These are phyloP conservation scores for Chaetomium sp. DNA, from an alignment of 2,329 filamentous ascomycete species.

Conservation along the genomic window DNA sequence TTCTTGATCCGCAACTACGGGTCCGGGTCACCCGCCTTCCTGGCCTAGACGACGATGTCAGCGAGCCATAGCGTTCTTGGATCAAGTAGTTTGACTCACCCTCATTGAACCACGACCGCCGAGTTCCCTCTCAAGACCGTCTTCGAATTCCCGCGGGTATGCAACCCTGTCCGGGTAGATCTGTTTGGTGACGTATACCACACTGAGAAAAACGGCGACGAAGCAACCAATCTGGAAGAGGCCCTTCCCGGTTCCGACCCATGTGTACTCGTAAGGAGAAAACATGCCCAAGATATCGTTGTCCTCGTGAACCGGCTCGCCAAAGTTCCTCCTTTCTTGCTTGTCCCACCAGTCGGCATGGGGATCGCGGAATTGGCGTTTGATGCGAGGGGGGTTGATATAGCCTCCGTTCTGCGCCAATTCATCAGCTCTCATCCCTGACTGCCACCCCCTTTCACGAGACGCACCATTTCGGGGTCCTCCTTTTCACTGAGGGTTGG, in stretches of 20 bases:
- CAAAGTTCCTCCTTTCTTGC: conserved; percentile 94
- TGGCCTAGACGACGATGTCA: conserved; percentile 37
- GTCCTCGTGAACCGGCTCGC: conserved; percentile 94
- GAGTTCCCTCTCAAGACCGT: conserved; percentile 66
- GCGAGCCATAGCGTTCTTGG: background rate
- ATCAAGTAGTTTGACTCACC: conserved; percentile 45
- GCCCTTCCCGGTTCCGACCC: conserved; percentile 65
- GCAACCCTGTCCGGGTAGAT: conserved; percentile 67
- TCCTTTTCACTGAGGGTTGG: conserved; percentile 49
- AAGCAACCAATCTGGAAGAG: conserved; percentile 63
- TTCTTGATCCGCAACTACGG: conserved; percentile 32
- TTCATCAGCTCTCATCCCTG: conserved; percentile 18
- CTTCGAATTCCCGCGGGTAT: conserved; percentile 64
- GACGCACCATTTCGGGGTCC: conserved; percentile 58
- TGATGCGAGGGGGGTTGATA: conserved; percentile 70
- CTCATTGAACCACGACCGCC: conserved; percentile 61
- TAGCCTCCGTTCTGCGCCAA: conserved; percentile 69
- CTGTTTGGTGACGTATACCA: conserved; percentile 61
- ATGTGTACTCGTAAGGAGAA: conserved; percentile 82
- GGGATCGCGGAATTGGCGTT: conserved; percentile 89
- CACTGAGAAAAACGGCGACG: conserved; percentile 53
- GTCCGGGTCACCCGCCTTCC: conserved; percentile 48
- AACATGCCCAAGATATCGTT: conserved; percentile 90
- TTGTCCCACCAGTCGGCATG: conserved; percentile 95
- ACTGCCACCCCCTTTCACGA: background rate